These are phyloP conservation scores for Grosmannia serpens DNA, from an alignment of 2,329 filamentous ascomycete genomes.

Conservation along the genomic window DNA sequence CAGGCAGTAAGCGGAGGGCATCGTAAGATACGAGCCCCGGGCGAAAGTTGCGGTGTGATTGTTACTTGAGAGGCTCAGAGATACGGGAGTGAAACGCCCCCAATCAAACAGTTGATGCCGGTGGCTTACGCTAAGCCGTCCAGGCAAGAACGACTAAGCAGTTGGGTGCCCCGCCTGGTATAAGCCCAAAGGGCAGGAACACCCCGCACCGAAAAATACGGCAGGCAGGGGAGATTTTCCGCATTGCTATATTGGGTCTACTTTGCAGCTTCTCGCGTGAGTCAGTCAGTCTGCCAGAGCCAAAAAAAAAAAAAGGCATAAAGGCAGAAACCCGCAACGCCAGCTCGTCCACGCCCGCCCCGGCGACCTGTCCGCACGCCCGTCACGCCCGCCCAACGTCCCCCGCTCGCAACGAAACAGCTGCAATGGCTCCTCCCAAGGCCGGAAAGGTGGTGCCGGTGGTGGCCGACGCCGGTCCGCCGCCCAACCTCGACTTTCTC, in stretches of 20 bases:
- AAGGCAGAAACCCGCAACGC: too few species aligned
- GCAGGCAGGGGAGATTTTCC: too few species aligned
- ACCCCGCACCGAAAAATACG: background rate
- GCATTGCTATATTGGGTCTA: background rate
- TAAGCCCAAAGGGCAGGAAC: background rate
- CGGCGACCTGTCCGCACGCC: background rate
- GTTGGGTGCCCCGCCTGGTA: too few species aligned
- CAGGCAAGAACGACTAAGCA: too few species aligned
- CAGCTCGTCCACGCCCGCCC: background rate
- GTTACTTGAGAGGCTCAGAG: too few species aligned
- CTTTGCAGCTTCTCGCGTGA: background rate
- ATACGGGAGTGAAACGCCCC: too few species aligned
- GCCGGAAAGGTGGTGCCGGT: conserved; percentile 11
- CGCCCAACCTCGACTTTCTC: conserved; percentile 57
- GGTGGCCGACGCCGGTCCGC: conserved; percentile 20
- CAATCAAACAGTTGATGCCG: background rate
- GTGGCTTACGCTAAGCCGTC: too few species aligned
- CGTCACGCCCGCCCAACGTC: background rate
- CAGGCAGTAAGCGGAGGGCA: too few species aligned
- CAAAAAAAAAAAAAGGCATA: background rate
- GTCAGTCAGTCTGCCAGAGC: background rate
- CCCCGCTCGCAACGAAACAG: background rate
- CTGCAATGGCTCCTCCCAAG: conserved; percentile 4
- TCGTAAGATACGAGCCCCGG: too few species aligned
- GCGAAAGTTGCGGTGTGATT: background rate